These are phyloP conservation scores for Saccharomycopsis selenospora DNA, from an alignment of 805 yeast species.

Conservation along the genomic window DNA sequence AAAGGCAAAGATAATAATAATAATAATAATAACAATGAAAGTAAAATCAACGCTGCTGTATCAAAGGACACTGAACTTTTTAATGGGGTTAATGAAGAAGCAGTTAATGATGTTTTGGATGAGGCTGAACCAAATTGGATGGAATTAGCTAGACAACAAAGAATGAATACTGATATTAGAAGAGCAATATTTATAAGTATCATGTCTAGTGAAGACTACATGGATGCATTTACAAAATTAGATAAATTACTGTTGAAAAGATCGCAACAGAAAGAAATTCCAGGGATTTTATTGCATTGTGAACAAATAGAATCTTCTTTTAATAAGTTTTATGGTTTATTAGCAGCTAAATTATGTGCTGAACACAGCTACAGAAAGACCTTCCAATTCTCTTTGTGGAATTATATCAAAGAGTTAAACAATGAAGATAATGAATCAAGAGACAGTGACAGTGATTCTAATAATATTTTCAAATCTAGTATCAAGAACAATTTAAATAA, in stretches of 20 bases:
- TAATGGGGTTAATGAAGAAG: constrained; percentile 32
- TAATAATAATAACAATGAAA: constrained; percentile 23
- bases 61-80: background rate
- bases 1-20: constrained; percentile 45
- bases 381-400: constrained; percentile 89
- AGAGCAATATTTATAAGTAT: constrained; percentile 89
- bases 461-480: constrained; percentile 23
- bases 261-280: constrained; percentile 80
- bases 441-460: constrained; percentile 25
- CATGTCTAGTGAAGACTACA: constrained; percentile 90
- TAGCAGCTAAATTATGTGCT: constrained; percentile 71
- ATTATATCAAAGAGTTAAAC: constrained; percentile 57
- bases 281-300: constrained; percentile 80
- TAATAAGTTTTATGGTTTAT: constrained; percentile 83
- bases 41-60: constrained; percentile 22
- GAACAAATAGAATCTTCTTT: constrained; percentile 72
- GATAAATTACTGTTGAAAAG: constrained; percentile 74
- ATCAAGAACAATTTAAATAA: constrained; percentile 25
- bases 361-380: constrained; percentile 71
- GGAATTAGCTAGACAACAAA: constrained; percentile 72
- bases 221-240: constrained; percentile 77
- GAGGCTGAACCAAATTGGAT: constrained; percentile 80
- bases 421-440: constrained; percentile 39
- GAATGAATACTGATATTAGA: constrained; percentile 95
- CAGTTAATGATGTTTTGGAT: constrained; percentile 54